Conservation (phyloP, 495 filamentous ascomycete species). For the Tuber brumale region DNA sequence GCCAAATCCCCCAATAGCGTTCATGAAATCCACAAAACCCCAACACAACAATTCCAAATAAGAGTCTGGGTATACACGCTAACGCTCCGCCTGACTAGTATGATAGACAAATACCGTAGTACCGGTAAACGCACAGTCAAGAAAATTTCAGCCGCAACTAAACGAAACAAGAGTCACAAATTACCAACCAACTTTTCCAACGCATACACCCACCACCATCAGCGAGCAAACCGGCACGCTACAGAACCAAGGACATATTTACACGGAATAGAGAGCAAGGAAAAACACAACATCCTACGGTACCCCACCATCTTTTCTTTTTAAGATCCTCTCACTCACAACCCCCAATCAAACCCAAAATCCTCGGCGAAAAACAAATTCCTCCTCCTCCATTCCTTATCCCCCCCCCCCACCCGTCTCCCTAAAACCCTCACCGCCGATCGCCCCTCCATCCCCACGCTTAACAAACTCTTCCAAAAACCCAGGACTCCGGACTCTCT, state of each 20-base stretch:
- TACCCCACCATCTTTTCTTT: not conserved
- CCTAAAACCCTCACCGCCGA: not conserved
- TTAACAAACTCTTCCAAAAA: conserved; percentile 32
- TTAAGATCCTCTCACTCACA: conserved; percentile 7
- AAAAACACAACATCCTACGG: not conserved
- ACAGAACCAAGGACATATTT: not conserved
- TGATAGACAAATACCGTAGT: not conserved
- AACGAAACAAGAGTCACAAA: not conserved
- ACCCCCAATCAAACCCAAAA: conserved; percentile 36
- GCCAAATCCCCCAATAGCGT: not conserved
- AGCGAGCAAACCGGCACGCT: not conserved
- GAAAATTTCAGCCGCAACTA: not conserved
- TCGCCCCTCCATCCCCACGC: conserved; percentile 16
- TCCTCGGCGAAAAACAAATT: conserved; percentile 34
- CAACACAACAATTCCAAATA: not conserved
- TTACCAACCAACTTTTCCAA: not conserved
- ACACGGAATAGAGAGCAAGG: not conserved
- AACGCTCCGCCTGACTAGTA: not conserved
- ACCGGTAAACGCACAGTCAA: not conserved
- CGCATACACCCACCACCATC: not conserved
- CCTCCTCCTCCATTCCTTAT: conserved; percentile 35
- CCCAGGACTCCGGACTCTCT: conserved; percentile 12
- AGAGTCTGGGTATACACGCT: not conserved
- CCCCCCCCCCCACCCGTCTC: conserved; percentile 18
- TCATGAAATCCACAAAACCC: not conserved